Base-by-base conservation (phyloP, 2,329 filamentous ascomycete genomes). In the Alternaria sp. region DNA sequence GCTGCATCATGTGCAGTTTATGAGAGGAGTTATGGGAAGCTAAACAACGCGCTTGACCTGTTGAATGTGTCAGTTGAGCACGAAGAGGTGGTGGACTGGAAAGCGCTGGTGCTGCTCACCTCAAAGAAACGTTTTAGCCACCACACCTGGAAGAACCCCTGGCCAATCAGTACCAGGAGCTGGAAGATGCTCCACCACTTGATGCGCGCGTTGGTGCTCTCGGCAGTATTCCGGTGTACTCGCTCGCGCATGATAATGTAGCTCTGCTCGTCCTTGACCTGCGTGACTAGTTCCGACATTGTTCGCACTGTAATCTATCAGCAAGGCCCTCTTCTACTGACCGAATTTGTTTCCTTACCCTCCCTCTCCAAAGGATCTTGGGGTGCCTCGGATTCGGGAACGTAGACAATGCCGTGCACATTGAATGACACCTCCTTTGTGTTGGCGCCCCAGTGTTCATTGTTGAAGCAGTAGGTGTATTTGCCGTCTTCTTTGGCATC, bases 141-240 rank as follows among this genome's bases (percentile, higher is more conserved):
- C 94, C 95, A 99, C 67, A 99, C 94, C 83, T 99, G 95, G 84
- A 99, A 99, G 67, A 97, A 83, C 61, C 93, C 95, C 83, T 98
- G 92, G 72, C 90, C 93, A 67, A 96, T 84, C 63, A 99, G 86
- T 50, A 98, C 88, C 56, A 88, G 86, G 66, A 99, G 88, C 80
- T 99, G 93, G 80, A 98, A 98, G 71, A 98, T 86, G 80, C 95
- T 97, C 95, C 95, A 99, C 95, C 95, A 99, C 84, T 99, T 99
- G 78, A 99, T 95, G 68, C 95, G 87, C 70, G 88, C 86, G 80
- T 99, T 99, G 73, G 95, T 99, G 85, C 93, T 97, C 84, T 99
- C 95, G 65, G 95, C 95, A 9, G 95, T 99, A 83, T 99, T 99
- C 77, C 95, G 88, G 85, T 99, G 95, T 69, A 92, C 97, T 74